Conservation (phyloP, 2,329 filamentous ascomycete genomes). For the Davidsoniella neocaledoniae region DNA sequence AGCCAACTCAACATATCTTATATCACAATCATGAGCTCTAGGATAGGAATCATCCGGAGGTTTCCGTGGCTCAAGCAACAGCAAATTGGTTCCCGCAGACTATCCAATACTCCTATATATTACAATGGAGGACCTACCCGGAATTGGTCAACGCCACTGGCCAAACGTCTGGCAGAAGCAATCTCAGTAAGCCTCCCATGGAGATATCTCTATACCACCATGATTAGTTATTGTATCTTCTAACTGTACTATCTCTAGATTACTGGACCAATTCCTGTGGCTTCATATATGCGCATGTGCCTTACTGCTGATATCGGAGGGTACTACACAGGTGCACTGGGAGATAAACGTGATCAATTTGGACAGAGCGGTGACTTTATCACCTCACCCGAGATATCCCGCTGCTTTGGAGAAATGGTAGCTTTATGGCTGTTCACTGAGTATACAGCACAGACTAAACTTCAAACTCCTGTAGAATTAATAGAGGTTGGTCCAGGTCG, state of each 20-base stretch:
- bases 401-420: conserved; percentile 87
- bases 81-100: no score
- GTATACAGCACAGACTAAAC: conserved; percentile 82
- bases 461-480: conserved; percentile 58
- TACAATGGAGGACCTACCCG: conserved; percentile 1
- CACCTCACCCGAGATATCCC: conserved; percentile 92
- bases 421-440: conserved; percentile 92
- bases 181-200: conserved; percentile 47
- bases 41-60: no score
- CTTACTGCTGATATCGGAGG: conserved; percentile 79
- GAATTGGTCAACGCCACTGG: conserved; percentile 81
- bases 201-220: neutral
- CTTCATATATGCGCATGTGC: conserved; percentile 97
- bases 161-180: conserved; percentile 70
- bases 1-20: no score
- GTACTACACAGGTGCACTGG: conserved; percentile 72
- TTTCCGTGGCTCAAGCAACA: no score
- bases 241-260: conserved; percentile 22
- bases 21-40: no score
- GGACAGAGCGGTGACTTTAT: conserved; percentile 90
- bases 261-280: conserved; percentile 81
- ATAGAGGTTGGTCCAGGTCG: conserved; percentile 90
- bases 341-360: conserved; percentile 64
- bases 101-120: neutral
- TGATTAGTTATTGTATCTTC: no score